Base-by-base conservation (phyloP, 768 basidiomycete species). In the Xanthoconium stramineum region DNA sequence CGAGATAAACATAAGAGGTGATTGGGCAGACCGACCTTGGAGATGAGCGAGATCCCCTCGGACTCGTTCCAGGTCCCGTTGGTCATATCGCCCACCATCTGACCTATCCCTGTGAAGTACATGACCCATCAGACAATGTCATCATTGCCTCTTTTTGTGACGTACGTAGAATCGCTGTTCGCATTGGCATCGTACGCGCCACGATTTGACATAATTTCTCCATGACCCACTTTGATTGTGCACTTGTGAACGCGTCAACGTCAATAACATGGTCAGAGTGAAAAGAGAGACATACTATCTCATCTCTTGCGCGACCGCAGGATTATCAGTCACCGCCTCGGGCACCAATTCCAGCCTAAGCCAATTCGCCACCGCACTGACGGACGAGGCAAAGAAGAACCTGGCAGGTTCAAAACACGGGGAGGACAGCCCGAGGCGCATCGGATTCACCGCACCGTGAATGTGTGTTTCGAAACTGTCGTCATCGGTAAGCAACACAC, bases 31-130 rank as follows among this genome's bases (percentile, higher is more conserved):
- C 61, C 9, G 50, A 73, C 73, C 63, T 65, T 71, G 64, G 69
- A 46, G 32, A 70, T 55, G 39, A 70, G 64, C 2, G 67, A 69
- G 12, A 69, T 57, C 4, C 60, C 69, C 70, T 75, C 82, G 1
- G 80, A 82, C 58, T 80, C 77, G 65, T 81, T 82, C 81, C 80
- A 82, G 6, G 79, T 74, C 8, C 79, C 80, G 39, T 75, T 72
- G 39, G 43, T 54, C 24, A 78, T 75, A 56, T 83, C 80, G 1
- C 81, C 81, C 3, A 79, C 81, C 71, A 83, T 75, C 58, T 83
- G 82, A 5, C 82, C 81, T n/a, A 83, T 80, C 14, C 81, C 68
- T 55, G 80, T 55, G 36, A 50, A 28, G 29, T 9, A 28, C 11
- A 17, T 14, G 30, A 5, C 6, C 13, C 11, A 17, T 65, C 30